Evolutionary conservation across 495 filamentous ascomycete genomes (phyloP).

Genomic region (Aspergillus ellipticus): DNA sequence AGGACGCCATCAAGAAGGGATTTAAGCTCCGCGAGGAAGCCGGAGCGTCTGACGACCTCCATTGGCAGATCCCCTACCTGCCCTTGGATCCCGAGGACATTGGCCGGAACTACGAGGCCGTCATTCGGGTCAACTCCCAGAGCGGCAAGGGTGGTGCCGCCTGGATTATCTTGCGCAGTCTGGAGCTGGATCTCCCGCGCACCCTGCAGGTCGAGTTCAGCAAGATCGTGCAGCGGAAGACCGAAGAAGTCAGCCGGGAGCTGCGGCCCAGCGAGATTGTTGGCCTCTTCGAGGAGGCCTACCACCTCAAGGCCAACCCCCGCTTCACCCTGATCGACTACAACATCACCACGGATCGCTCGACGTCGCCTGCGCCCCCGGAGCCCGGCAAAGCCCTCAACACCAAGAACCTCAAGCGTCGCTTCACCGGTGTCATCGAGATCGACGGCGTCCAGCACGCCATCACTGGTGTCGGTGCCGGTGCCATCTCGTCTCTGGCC

Average conservation of each 20-base stretch:
- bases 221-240: constrained; percentile 74
- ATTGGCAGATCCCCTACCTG: constrained; percentile 80
- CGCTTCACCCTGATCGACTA: constrained; percentile 90
- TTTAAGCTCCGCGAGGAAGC: constrained; percentile 68
- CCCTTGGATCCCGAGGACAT: constrained; percentile 93
- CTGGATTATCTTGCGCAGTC: constrained; percentile 84
- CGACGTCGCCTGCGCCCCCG: constrained; percentile 67
- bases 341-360: constrained; percentile 82
- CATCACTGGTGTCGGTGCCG: constrained; percentile 79
- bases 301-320: constrained; percentile 75
- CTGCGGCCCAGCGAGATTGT: constrained; percentile 80
- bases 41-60: constrained; percentile 55
- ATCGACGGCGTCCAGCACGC: constrained; percentile 77
- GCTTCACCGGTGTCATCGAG: constrained; percentile 82
- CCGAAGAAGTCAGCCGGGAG: constrained; percentile 74
- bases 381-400: constrained; percentile 65
- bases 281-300: constrained; percentile 79
- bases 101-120: constrained; percentile 91
- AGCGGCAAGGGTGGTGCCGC: constrained; percentile 93
- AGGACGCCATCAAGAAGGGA: constrained; percentile 98
- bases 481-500: constrained; percentile 83
- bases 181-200: constrained; percentile 90
- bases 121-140: constrained; percentile 97
- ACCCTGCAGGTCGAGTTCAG: constrained; percentile 90
- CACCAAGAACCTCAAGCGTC: constrained; percentile 72